These are phyloP conservation scores for Skeletonema potamos DNA, from an alignment of 108 stramenopile species.

Conservation along the genomic window DNA sequence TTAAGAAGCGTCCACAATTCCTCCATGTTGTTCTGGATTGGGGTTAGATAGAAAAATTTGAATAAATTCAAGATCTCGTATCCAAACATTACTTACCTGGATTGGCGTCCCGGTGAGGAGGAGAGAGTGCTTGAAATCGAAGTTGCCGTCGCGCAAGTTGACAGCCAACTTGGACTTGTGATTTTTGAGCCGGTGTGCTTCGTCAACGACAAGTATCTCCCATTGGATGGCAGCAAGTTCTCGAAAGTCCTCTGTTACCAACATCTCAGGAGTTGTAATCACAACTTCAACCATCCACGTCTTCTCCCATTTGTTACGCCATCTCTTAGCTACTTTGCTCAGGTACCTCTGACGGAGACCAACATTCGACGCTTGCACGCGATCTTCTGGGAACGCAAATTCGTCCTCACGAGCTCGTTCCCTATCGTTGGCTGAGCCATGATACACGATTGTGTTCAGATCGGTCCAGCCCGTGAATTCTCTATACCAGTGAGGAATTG, in stretches of 20 bases:
- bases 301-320: slow-evolving; percentile 34
- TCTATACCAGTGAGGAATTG: slow-evolving; percentile 94
- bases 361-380: slow-evolving; percentile 39
- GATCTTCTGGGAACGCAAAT: slow-evolving; percentile 74
- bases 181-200: slow-evolving; percentile 97
- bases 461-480: slow-evolving; percentile 91
- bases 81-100: slow-evolving; percentile 29
- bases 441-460: slow-evolving; percentile 95
- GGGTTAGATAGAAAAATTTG: not conserved
- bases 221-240: slow-evolving; percentile 83
- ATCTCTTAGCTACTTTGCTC: slow-evolving; percentile 43
- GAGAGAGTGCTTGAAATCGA: slow-evolving; percentile 76
- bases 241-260: slow-evolving; percentile 76
- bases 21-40: slow-evolving; percentile 82
- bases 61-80: not conserved
- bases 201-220: slow-evolving; percentile 94
- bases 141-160: slow-evolving; percentile 74
- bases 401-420: slow-evolving; percentile 76
- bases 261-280: slow-evolving; percentile 90
- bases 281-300: slow-evolving; percentile 92
- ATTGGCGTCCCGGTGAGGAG: slow-evolving; percentile 95
- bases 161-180: slow-evolving; percentile 87
- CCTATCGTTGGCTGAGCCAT: slow-evolving; percentile 85
- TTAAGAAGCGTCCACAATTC: slow-evolving; percentile 93
- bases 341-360: slow-evolving; percentile 69